Base-by-base conservation (phyloP, 371 early-diverging fungal species). In the Mucor irregularis region DNA sequence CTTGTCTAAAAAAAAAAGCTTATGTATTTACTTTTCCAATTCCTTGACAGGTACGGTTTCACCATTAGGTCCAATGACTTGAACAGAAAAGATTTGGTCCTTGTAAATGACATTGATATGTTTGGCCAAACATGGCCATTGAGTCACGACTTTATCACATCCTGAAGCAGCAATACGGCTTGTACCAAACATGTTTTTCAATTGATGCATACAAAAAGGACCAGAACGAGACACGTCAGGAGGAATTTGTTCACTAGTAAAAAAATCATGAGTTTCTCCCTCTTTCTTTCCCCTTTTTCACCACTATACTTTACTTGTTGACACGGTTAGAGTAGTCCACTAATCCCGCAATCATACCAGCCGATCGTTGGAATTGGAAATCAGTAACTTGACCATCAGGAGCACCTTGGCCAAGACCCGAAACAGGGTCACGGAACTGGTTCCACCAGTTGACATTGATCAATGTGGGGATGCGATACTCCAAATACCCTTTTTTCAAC, bases 381-480 rank as follows among this genome's bases (percentile, higher is more conserved):
- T 76, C 80, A 2, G 90, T 85, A 19, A 86, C 70, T 9, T 68
- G 70, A n/a, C 88, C 91, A 8, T 67, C 62, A 2, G 74, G 66
- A 13, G 73, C 69, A 4, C 63, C 55, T 9, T 75, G 60, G 0
- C 74, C 61, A 6, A 84, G 68, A 28, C 80, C 83, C 1, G 54
- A 53, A 4, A 83, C 83, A 44, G 81, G 82, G 63, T 90, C 88
- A 28, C 73, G 76, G 64, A 88, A 83, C 62, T 82, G 78, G 30
- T 78, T 85, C 86, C 81, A 93, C 95, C 94, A 96, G 63, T 94
- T 96, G 49, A 91, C 89, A 60, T 94, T 91, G 72, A 94, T 83
- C 59, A 92, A 70, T 5, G 87, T 80, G 3, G 92, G 86, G 8
- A 86, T 90, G 24, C 95, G 81, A 81, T 90, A 95, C 42, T 88